A percentile compares a stretch with the other conserved stretches of the same genome.
Evolutionary conservation across 345 rosid species (phyloP).

Genomic region (Linum trigynum): DNA sequence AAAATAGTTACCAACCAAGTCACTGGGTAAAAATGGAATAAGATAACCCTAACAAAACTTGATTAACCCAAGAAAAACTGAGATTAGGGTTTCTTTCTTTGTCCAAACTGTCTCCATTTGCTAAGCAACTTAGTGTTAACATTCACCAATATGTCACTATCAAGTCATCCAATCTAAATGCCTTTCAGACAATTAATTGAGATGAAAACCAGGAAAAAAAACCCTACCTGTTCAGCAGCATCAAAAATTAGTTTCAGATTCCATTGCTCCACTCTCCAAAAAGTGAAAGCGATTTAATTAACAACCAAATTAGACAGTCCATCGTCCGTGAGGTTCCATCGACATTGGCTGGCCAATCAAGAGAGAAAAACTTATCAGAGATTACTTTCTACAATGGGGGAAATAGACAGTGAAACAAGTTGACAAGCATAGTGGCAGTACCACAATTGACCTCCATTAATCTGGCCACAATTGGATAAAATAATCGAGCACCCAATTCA

Average conservation of each 20-base stretch:
- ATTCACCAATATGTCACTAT: not conserved
- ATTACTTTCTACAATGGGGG: constrained; percentile 1
- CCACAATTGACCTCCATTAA: not conserved
- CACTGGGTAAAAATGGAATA: too few species aligned
- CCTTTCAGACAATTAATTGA: constrained; percentile 1
- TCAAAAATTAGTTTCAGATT: too few species aligned
- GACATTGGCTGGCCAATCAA: constrained; percentile 7
- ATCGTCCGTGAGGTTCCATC: not conserved
- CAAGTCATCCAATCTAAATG: not conserved
- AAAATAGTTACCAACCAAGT: constrained; percentile 6
- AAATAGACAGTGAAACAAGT: not conserved
- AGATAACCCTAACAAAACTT: not conserved
- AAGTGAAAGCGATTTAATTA: not conserved
- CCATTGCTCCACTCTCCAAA: not conserved
- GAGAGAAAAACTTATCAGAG: not conserved
- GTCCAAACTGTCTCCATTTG: not conserved
- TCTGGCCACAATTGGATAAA: not conserved
- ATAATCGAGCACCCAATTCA: not conserved
- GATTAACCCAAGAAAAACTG: not conserved
- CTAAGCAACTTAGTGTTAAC: constrained; percentile 4
- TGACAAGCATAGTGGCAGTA: not conserved
- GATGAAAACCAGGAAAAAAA: constrained; percentile 2
- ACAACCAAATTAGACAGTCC: not conserved
- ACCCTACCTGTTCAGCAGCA: not conserved
- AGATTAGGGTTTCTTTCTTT: not conserved